Percentiles rank a stretch among this genome's conserved stretches.
Conservation (phyloP, 2,329 filamentous ascomycete genomes). For the Arthrobotrys sinensis region DNA sequence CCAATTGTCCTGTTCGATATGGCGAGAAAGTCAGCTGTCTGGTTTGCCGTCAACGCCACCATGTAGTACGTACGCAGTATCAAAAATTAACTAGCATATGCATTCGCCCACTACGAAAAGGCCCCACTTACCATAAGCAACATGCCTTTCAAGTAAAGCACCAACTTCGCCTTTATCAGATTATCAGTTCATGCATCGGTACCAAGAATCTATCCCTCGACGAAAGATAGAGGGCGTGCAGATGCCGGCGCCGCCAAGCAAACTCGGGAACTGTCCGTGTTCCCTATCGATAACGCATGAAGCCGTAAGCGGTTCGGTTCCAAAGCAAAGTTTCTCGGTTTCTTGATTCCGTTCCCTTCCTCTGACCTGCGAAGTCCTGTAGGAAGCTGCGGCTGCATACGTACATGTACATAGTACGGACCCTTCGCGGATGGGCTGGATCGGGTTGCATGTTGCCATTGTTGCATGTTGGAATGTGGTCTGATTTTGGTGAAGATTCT, state of each 20-base stretch:
- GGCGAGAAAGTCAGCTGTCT: constrained; percentile 26
- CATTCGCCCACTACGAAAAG: background rate
- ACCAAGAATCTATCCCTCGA: constrained; percentile 11
- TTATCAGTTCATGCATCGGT: constrained; percentile 24
- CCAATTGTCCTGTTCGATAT: constrained; percentile 11
- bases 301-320: constrained; percentile 38
- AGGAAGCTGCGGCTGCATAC: constrained; percentile 6
- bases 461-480: constrained; percentile 34
- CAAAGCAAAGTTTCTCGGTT: constrained; percentile 21
- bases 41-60: constrained; percentile 22
- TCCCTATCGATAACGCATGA: constrained; percentile 50
- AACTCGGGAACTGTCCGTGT: constrained; percentile 31
- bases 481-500: constrained; percentile 16
- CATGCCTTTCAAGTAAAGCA: background rate
- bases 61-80: constrained; percentile 15
- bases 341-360: constrained; percentile 19
- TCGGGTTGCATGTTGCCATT: constrained; percentile 25
- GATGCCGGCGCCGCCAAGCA: constrained; percentile 19
- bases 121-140: background rate
- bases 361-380: constrained; percentile 10
- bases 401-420: constrained; percentile 14
- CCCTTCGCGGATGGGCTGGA: constrained; percentile 1
- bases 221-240: background rate
- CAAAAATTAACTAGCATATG: constrained; percentile 14
- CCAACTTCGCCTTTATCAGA: constrained; percentile 5